Evolutionary conservation across 192 early-diverging fungal species (phyloP).

Genomic region (Geosiphon pyriformis): DNA sequence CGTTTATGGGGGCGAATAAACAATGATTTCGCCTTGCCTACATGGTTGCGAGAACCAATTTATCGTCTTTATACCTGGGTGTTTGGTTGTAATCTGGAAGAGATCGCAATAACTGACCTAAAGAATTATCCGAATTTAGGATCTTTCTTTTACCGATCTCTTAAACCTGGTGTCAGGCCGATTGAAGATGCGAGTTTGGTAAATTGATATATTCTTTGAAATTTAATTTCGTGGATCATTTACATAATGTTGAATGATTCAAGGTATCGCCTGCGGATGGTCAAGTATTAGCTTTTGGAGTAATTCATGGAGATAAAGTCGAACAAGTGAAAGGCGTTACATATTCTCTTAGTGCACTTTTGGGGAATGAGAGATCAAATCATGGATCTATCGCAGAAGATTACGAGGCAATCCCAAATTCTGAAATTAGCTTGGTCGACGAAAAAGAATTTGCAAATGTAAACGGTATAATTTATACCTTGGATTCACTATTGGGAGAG

Average conservation of each 20-base stretch:
- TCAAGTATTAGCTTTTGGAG: conserved; percentile 81
- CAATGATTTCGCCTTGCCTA: conserved; percentile 72
- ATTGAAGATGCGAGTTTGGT: conserved; percentile 65
- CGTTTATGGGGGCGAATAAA: conserved; percentile 90
- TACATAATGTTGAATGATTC: neutral
- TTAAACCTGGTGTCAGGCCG: conserved; percentile 72
- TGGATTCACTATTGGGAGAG: conserved; percentile 67
- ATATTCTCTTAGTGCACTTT: conserved; percentile 82
- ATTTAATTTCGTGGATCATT: neutral
- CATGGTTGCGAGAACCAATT: conserved; percentile 63
- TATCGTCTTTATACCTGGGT: conserved; percentile 75
- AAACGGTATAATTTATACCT: conserved; percentile 79
- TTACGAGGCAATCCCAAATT: neutral
- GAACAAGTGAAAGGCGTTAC: conserved; percentile 95
- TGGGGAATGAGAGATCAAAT: conserved; percentile 54
- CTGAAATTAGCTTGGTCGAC: conserved; percentile 43
- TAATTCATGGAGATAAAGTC: conserved; percentile 69
- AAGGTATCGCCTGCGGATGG: conserved; percentile 89
- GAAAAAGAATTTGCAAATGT: conserved; percentile 85
- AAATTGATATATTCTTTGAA: neutral
- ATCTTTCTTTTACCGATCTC: conserved; percentile 89
- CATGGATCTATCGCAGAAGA: conserved; percentile 1
- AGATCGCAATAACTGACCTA: conserved; percentile 84
- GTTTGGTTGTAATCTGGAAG: conserved; percentile 89
- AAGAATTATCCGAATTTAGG: conserved; percentile 77